Evolutionary conservation across 2,329 filamentous ascomycete species (phyloP).

Genomic region (Tolypocladium album): DNA sequence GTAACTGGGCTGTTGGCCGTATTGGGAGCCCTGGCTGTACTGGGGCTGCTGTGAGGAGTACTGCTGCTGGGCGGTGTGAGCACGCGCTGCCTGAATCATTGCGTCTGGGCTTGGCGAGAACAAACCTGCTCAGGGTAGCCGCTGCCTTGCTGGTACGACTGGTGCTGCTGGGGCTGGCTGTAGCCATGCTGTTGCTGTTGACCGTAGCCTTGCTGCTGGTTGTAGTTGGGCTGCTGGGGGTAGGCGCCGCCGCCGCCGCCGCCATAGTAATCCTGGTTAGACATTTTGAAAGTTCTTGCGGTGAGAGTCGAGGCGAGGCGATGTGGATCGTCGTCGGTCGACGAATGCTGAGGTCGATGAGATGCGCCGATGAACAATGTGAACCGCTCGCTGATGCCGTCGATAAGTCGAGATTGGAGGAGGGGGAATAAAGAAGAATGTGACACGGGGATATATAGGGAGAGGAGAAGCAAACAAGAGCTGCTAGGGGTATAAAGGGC

Average conservation of each 20-base stretch:
- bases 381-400: neutral
- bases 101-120: neutral
- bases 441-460: neutral
- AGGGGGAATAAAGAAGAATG: neutral
- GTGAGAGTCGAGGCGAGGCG: neutral
- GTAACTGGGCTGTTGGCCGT: constrained; percentile 13
- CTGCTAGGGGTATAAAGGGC: neutral
- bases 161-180: constrained; percentile 3
- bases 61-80: neutral
- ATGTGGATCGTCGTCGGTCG: neutral
- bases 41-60: neutral
- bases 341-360: neutral
- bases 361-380: neutral
- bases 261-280: constrained; percentile 26
- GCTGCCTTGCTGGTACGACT: constrained; percentile 10
- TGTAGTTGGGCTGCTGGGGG: constrained; percentile 14
- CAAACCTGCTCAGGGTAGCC: neutral
- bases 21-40: constrained; percentile 2
- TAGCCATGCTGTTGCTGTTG: constrained; percentile 6
- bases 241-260: constrained; percentile 12
- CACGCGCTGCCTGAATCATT: neutral
- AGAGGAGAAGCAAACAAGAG: neutral
- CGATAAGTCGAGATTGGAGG: neutral
- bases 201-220: neutral
- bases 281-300: constrained; percentile 15